A percentile compares a stretch with the other conserved stretches of the same genome.
Evolutionary conservation across 1,284 basidiomycete species (phyloP).

Genomic region (Mycena sp.): DNA sequence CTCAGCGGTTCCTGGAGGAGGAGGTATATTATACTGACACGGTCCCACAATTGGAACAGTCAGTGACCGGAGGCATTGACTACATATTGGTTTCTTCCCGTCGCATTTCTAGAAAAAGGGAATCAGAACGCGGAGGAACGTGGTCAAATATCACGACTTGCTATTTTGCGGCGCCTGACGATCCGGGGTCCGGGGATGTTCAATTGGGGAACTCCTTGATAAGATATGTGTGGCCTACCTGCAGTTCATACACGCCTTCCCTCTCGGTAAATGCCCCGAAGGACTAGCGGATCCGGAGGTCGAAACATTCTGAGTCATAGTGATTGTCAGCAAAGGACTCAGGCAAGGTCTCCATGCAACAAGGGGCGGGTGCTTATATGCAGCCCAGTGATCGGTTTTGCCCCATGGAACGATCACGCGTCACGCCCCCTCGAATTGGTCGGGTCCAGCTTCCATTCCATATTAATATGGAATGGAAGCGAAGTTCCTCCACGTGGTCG

Average conservation of each 20-base stretch:
- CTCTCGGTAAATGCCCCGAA: slow-evolving; percentile 19
- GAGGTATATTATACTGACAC: no score
- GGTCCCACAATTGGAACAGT: no score
- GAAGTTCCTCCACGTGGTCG: no score
- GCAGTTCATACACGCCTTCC: slow-evolving; percentile 26
- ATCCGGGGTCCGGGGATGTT: neutral
- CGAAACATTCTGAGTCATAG: slow-evolving; percentile 18
- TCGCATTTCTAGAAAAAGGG: slow-evolving; percentile 39
- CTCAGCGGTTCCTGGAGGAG: slow-evolving; percentile 34
- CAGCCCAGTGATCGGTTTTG: neutral
- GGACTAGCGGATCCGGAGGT: neutral
- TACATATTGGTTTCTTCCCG: slow-evolving; percentile 39
- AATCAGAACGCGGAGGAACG: neutral
- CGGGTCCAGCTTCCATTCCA: no score
- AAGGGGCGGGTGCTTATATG: slow-evolving; percentile 12
- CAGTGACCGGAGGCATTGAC: slow-evolving; percentile 37
- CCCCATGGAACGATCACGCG: no score
- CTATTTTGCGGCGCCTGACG: slow-evolving; percentile 29
- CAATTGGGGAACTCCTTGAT: neutral
- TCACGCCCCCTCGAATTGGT: no score
- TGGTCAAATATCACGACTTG: neutral
- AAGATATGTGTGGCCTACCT: neutral
- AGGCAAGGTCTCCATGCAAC: neutral
- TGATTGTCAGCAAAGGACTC: neutral
- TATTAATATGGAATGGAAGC: no score